phyloP scores from a whole-genome alignment of 2,329 filamentous ascomycete genomes.

The Hymenoscyphus infarciens region DNA sequence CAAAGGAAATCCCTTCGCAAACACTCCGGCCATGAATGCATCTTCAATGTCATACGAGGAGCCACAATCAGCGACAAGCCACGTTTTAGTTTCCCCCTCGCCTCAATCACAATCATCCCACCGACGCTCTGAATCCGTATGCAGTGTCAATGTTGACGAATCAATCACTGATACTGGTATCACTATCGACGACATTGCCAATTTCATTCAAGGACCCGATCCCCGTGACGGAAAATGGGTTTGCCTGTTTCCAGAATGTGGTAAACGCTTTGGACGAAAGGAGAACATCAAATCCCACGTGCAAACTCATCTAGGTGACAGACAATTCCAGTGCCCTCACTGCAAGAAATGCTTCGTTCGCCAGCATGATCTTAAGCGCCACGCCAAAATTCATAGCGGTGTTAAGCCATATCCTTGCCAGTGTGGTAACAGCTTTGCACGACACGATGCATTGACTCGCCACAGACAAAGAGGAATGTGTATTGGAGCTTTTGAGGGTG shows the following conservation, averaged over 20 bases:
- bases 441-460: constrained; percentile 90
- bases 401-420: constrained; percentile 94
- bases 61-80: constrained; percentile 14
- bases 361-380: constrained; percentile 94
- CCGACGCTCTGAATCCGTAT: constrained; percentile 57
- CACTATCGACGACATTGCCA: constrained; percentile 76
- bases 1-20: constrained; percentile 43
- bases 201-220: constrained; percentile 70
- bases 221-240: constrained; percentile 73
- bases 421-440: constrained; percentile 90
- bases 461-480: constrained; percentile 97
- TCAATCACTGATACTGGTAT: constrained; percentile 77
- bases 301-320: constrained; percentile 94
- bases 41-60: constrained; percentile 23
- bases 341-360: constrained; percentile 96
- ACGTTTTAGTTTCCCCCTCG: constrained; percentile 19
- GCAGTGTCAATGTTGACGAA: constrained; percentile 60
- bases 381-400: constrained; percentile 95
- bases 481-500: constrained; percentile 86
- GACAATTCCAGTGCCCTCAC: constrained; percentile 89
- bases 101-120: constrained; percentile 38
- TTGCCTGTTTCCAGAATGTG: constrained; percentile 73
- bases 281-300: constrained; percentile 99
- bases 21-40: constrained; percentile 41
- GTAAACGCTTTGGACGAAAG: constrained; percentile 90